Base-by-base conservation (phyloP, 768 basidiomycete genomes). In the Lactarius pseudohatsudake region DNA sequence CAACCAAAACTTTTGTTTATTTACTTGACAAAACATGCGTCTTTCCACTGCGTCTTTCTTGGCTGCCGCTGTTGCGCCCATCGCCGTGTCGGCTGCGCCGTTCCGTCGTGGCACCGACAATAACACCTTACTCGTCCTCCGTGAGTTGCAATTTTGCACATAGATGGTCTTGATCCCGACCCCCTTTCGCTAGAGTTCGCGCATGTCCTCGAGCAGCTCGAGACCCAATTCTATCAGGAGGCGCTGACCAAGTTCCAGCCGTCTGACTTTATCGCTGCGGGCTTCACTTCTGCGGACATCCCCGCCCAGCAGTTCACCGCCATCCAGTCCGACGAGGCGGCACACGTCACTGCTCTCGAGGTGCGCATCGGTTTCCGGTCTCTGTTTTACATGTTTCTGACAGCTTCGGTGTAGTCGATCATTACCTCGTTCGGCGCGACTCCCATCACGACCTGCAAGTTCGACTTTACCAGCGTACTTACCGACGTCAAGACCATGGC, bases 131-230 rank as follows among this genome's bases (percentile, higher is more conserved):
- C 67, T 82, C 71, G 86, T 87, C 30, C 78, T 86, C 73, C 78
- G 88, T 88, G 76, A 70, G 86, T 82, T 13, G 26, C 26, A 50
- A 50, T 32, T 32, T 6, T 13, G 22, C 50, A 53, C 13, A 53
- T 22, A 71, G 66, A 38, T 65, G 69, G 2, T 69, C 70, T 71
- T 69, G 63, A 65, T 66, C 34, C 62, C 57, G 40, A 64, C 43
- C 55, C 63, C 59, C 64, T 43, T 73, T 72, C 72, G 69, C 69
- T 73, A 92, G 91, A 86, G 73, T 92, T 92, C 69, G 89, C 90
- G 55, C 79, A 86, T 74, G 86, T 90, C 58, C 80, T 93, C 54
- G 91, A 93, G 74, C 84, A 87, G 69, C 79, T 92, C 18, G 91
- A 92, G 75, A 81, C 81, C 15, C 71, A 78, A 32, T 92, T 92